Percentiles rank a stretch among this genome's conserved stretches.
These are phyloP conservation scores for Cytospora schulzeri DNA, from an alignment of 2,329 filamentous ascomycete genomes.

Conservation along the genomic window DNA sequence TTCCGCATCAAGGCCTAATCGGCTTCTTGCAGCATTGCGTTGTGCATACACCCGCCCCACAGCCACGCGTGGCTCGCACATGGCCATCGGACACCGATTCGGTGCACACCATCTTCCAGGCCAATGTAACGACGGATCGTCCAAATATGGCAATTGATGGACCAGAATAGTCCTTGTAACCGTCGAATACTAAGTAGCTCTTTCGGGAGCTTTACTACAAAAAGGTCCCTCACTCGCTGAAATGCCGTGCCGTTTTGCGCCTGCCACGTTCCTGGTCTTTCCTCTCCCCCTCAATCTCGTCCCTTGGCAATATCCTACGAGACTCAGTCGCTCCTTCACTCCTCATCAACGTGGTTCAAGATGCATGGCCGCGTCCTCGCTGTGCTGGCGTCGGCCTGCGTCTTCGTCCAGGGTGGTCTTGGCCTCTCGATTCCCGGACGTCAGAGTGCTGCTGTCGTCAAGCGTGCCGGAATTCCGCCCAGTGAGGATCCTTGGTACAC, in stretches of 20 bases:
- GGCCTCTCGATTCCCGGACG: not conserved
- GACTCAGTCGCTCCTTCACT: not conserved
- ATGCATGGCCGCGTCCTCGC: conserved; percentile 2
- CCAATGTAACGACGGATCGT: not conserved
- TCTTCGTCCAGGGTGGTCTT: conserved; percentile 1
- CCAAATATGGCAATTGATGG: conserved; percentile 9
- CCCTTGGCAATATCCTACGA: not conserved
- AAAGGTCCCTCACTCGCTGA: not conserved
- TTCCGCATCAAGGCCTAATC: conserved; percentile 7
- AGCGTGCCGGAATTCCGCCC: conserved; percentile 4
- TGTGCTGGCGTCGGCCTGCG: not conserved
- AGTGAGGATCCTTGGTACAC: conserved; percentile 23
- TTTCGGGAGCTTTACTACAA: not conserved
- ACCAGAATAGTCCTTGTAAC: not conserved
- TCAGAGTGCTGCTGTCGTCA: not conserved
- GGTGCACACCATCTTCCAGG: conserved; percentile 2
- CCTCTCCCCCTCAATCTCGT: not conserved
- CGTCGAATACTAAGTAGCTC: not conserved
- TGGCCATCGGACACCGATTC: conserved; percentile 23
- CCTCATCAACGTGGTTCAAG: not conserved
- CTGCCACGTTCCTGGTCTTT: not conserved
- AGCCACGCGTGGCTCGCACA: not conserved
- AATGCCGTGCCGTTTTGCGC: not conserved
- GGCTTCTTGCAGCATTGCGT: not conserved
- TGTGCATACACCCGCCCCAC: conserved; percentile 2